These are phyloP conservation scores for Heliamphora exappendiculata DNA, from an alignment of 148 eudicot species.

Conservation along the genomic window DNA sequence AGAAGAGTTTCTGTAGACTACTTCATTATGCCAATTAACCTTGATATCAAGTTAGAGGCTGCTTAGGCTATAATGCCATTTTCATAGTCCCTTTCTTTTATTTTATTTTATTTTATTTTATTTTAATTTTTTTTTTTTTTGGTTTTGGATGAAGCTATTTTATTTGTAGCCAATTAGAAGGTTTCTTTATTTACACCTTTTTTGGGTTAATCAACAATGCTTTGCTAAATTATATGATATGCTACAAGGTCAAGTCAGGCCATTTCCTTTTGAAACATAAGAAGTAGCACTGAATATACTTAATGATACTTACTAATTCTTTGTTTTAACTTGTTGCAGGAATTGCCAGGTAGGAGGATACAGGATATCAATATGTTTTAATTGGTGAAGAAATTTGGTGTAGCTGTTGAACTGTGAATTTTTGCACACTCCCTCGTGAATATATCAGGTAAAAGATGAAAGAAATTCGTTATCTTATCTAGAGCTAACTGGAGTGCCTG, in stretches of 20 bases:
- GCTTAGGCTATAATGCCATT: not conserved
- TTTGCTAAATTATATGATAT: not conserved
- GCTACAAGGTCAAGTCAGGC: not conserved
- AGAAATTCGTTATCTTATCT: conserved; percentile 3
- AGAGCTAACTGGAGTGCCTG: conserved; percentile 16
- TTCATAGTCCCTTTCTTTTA: not conserved
- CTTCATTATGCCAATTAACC: not conserved
- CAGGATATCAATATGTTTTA: conserved; percentile 10
- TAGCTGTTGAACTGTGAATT: conserved; percentile 21
- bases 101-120: too few species aligned
- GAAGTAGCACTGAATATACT: not conserved
- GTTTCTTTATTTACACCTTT: not conserved
- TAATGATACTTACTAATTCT: not conserved
- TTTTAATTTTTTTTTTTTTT: not conserved
- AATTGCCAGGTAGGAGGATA: conserved; percentile 28
- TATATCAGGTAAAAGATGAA: conserved; percentile 6
- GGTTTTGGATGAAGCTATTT: not conserved
- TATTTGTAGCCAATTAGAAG: not conserved
- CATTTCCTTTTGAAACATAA: not conserved
- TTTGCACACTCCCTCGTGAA: conserved; percentile 11
- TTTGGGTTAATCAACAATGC: not conserved
- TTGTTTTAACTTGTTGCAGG: conserved; percentile 19
- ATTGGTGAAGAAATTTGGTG: conserved; percentile 16
- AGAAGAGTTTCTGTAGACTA: not conserved
- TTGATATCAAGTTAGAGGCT: not conserved